phyloP scores from a whole-genome alignment of 2,329 filamentous ascomycete genomes.

The Cladosporium colombiae region DNA sequence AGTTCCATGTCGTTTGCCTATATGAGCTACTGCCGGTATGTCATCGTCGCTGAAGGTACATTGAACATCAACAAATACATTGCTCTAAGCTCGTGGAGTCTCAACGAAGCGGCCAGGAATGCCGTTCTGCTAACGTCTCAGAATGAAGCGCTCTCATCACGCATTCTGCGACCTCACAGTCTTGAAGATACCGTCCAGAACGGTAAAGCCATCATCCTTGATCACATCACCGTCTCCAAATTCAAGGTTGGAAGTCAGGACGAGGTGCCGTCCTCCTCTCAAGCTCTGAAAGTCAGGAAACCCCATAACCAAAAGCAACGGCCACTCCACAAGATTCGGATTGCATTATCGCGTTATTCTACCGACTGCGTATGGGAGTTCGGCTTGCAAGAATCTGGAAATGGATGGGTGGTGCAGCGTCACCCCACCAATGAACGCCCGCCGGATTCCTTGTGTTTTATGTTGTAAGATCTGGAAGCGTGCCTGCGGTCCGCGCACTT shows the following conservation, averaged over 20 bases:
- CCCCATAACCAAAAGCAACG: not conserved
- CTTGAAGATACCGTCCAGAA: not conserved
- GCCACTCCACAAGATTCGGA: not conserved
- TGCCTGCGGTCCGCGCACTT: not conserved
- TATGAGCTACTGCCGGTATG: constrained; percentile 4
- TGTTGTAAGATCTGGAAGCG: not conserved
- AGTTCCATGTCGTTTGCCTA: constrained; percentile 2
- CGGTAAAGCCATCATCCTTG: not conserved
- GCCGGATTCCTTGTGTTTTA: not conserved
- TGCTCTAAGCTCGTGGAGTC: not conserved
- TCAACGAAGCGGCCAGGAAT: not conserved
- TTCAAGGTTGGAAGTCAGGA: not conserved
- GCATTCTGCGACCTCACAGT: not conserved
- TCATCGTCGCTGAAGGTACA: not conserved
- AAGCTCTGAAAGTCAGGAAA: not conserved
- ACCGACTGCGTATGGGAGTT: not conserved
- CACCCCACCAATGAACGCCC: not conserved
- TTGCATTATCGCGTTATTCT: not conserved
- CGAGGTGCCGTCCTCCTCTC: not conserved
- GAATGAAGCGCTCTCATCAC: not conserved
- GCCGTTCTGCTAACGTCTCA: not conserved
- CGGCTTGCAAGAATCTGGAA: not conserved
- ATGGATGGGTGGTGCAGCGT: not conserved
- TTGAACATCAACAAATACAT: not conserved
- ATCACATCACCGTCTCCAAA: not conserved